Base-by-base conservation (phyloP, 768 basidiomycete genomes). In the Termitomyces sp. region DNA sequence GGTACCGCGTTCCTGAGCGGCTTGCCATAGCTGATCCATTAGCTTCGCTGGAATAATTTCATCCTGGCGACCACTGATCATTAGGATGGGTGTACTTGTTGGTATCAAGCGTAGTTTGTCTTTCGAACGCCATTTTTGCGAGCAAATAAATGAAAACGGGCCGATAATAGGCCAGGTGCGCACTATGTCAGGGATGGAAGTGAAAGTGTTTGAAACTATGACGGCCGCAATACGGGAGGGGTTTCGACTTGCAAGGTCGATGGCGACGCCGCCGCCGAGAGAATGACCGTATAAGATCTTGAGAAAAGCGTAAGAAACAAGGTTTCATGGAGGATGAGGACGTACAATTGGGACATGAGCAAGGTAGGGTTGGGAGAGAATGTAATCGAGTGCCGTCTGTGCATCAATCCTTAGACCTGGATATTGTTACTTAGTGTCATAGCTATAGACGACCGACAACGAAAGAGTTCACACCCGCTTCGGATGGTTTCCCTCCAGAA, bases 191-290 rank as follows among this genome's bases (percentile, higher is more conserved):
- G 87, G 87, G 48, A 96, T 81, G 31, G 88, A 91, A 41, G 87
- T 80, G 72, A 95, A 96, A 0, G 95, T 95, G 68, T 95, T 95
- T 73, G 95, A 93, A 59, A 95, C 73, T 41, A 96, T 82, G 24
- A 95, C 75, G 0, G 85, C 92, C 5, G 78, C 59, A 51, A 94
- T 80, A 85, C 89, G 63, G 37, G 80, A 70, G 1, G 84, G 76
- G 67, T 93, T 94, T 11, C 80, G 78, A 57, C 84, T 84, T 0
- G 89, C 88, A 8, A 93, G 85, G 70, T 93, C 86, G 47, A 96
- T 88, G 4, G 90, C 83, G 7, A 96, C 93, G 0, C 91, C 95
- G 5, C 94, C 94, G 16, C 95, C 95, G 36, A 95, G 86, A 9
- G 84, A 88, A 63, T 88, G 85, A 1, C 90, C 89, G 61, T 83